Evolutionary conservation across 2,329 filamentous ascomycete genomes (phyloP).

Genomic region (Pezicula rhizophila): DNA sequence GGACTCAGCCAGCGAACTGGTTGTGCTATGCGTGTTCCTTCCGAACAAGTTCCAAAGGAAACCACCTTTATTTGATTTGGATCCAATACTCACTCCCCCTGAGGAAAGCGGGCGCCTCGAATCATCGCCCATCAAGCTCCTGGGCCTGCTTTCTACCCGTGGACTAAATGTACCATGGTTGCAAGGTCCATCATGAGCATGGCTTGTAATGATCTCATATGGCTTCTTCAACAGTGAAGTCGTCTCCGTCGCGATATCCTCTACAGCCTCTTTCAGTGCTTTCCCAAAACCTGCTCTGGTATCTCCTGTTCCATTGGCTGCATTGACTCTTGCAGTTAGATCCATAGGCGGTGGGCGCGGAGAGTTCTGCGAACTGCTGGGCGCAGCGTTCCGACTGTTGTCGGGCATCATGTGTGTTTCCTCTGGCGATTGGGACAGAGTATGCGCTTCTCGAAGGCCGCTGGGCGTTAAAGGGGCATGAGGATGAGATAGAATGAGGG

Average conservation of each 20-base stretch:
- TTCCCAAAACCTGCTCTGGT: conserved; percentile 4
- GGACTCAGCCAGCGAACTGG: conserved; percentile 62
- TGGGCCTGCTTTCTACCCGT: conserved; percentile 37
- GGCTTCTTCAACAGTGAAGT: conserved; percentile 44
- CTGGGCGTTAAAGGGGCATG: conserved; percentile 23
- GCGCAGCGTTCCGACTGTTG: neutral
- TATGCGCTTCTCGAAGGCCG: conserved; percentile 23
- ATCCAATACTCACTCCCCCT: conserved; percentile 4
- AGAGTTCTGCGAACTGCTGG: conserved; percentile 17
- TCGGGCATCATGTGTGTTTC: neutral
- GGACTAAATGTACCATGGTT: conserved; percentile 75
- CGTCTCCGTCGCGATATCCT: conserved; percentile 35
- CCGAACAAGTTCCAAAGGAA: conserved; percentile 18
- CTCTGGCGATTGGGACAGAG: conserved; percentile 19
- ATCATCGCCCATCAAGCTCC: conserved; percentile 20
- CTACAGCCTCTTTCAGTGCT: neutral
- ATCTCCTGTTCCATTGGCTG: conserved; percentile 3
- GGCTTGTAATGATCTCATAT: conserved; percentile 18
- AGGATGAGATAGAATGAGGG: conserved; percentile 1
- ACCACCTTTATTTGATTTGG: conserved; percentile 7
- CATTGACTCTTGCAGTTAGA: conserved; percentile 10
- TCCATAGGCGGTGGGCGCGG: conserved; percentile 17
- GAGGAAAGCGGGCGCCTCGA: conserved; percentile 15
- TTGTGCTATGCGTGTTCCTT: conserved; percentile 64
- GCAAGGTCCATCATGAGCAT: conserved; percentile 39